A percentile compares a stretch with the other conserved stretches of the same genome.
phyloP scores from a whole-genome alignment of 2,329 filamentous ascomycete genomes.

The Pseudocercospora eumusae region DNA sequence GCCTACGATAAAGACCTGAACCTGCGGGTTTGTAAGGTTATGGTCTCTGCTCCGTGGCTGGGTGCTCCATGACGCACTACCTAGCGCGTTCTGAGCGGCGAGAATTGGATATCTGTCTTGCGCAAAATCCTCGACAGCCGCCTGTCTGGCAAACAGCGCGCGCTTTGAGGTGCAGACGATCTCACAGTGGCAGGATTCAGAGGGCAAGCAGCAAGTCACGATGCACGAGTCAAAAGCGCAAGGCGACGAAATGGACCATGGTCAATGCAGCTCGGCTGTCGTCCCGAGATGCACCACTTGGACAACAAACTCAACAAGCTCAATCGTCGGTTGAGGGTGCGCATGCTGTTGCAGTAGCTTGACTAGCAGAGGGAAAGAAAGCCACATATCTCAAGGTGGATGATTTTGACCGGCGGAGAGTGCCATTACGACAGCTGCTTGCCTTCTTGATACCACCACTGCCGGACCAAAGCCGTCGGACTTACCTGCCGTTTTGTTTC shows the following conservation, averaged over 20 bases:
- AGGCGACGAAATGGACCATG: background rate
- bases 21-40: constrained; percentile 14
- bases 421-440: constrained; percentile 22
- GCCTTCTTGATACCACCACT: constrained; percentile 23
- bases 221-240: background rate
- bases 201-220: constrained; percentile 28
- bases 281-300: background rate
- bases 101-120: constrained; percentile 18
- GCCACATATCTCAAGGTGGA: background rate
- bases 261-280: background rate
- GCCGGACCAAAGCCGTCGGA: constrained; percentile 2
- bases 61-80: constrained; percentile 27
- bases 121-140: constrained; percentile 27
- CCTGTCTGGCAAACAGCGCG: constrained; percentile 37
- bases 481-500: background rate
- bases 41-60: constrained; percentile 20
- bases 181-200: constrained; percentile 20
- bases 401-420: background rate
- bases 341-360: background rate
- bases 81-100: constrained; percentile 14
- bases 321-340: background rate
- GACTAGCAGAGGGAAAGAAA: background rate
- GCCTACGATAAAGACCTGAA: constrained; percentile 15
- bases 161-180: constrained; percentile 31
- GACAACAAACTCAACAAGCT: background rate